Conservation (phyloP, 1,139 yeast species). For the Debaryomyces robertsiae region DNA sequence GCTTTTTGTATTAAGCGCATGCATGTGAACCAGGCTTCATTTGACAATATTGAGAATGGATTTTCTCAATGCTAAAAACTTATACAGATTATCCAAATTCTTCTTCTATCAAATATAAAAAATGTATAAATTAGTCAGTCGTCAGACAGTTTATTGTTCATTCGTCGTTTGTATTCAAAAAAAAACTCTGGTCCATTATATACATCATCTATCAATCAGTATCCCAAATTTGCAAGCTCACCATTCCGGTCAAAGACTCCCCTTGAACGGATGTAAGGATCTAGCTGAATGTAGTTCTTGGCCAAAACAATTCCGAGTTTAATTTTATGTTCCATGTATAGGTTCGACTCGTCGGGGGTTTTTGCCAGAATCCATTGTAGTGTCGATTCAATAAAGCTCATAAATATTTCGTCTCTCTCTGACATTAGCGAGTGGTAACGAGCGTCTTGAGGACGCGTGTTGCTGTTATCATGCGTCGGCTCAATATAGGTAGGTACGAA, state of each 20-base stretch:
- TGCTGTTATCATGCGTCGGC: conserved; percentile 45
- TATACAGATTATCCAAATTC: too few relatives aligned
- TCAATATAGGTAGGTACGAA: conserved; percentile 50
- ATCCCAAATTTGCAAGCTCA: conserved; percentile 11
- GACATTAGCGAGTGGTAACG: conserved; percentile 27
- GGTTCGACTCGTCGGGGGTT: conserved; percentile 43
- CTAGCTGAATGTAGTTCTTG: conserved; percentile 60
- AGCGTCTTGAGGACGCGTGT: conserved; percentile 31
- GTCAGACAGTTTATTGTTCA: too few relatives aligned
- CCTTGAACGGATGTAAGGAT: conserved; percentile 73
- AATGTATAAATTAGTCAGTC: too few relatives aligned
- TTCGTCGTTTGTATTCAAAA: too few relatives aligned
- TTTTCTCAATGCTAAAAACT: too few relatives aligned
- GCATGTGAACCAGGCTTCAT: too few relatives aligned
- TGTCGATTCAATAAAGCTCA: conserved; percentile 58
- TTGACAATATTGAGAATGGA: too few relatives aligned
- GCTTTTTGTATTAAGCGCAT: too few relatives aligned
- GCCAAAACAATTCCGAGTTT: conserved; percentile 51
- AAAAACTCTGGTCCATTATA: too few relatives aligned
- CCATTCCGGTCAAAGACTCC: conserved; percentile 68
- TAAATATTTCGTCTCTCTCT: conserved; percentile 51
- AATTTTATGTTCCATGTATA: conserved; percentile 48
- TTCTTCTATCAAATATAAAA: too few relatives aligned
- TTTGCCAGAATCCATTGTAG: conserved; percentile 65
- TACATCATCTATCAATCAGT: not conserved